A percentile compares a stretch with the other conserved stretches of the same genome.
These are phyloP conservation scores for Hymenotorrendiella dingleyae DNA, from an alignment of 2,329 filamentous ascomycete genomes.

Conservation along the genomic window DNA sequence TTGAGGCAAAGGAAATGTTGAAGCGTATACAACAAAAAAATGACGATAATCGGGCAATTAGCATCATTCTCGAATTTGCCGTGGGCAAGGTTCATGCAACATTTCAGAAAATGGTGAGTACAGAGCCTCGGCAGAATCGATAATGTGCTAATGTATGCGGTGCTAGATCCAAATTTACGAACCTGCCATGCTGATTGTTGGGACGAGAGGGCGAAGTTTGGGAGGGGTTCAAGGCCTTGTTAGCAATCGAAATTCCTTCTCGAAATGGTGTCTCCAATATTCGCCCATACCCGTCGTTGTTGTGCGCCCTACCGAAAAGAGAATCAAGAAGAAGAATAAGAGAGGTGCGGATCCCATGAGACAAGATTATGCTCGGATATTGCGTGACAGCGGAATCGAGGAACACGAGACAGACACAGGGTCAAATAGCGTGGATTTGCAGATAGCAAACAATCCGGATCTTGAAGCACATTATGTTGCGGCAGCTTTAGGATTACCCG, in stretches of 20 bases:
- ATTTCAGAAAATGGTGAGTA: constrained; percentile 64
- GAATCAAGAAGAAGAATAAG: constrained; percentile 66
- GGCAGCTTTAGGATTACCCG: constrained; percentile 55
- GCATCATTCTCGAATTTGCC: constrained; percentile 64
- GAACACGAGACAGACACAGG: constrained; percentile 28
- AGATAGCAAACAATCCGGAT: constrained; percentile 37
- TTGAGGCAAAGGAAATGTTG: constrained; percentile 59
- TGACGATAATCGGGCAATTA: constrained; percentile 64
- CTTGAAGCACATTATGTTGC: constrained; percentile 61
- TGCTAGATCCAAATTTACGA: constrained; percentile 65
- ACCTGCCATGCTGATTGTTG: constrained; percentile 66
- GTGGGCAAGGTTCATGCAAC: constrained; percentile 67
- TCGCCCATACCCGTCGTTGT: constrained; percentile 71
- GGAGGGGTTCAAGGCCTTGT: constrained; percentile 66
- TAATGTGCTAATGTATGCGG: constrained; percentile 9
- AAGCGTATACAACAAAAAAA: constrained; percentile 64
- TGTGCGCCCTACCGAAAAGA: constrained; percentile 62
- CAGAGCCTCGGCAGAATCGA: not conserved
- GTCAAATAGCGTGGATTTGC: constrained; percentile 20
- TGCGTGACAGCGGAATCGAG: constrained; percentile 48
- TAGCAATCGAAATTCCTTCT: constrained; percentile 55
- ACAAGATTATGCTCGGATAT: constrained; percentile 58
- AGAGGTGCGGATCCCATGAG: constrained; percentile 57
- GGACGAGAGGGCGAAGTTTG: constrained; percentile 61
- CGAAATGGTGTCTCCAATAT: constrained; percentile 69